phyloP scores from a whole-genome alignment of 192 early-diverging fungal species.

The Paraglomus occultum region DNA sequence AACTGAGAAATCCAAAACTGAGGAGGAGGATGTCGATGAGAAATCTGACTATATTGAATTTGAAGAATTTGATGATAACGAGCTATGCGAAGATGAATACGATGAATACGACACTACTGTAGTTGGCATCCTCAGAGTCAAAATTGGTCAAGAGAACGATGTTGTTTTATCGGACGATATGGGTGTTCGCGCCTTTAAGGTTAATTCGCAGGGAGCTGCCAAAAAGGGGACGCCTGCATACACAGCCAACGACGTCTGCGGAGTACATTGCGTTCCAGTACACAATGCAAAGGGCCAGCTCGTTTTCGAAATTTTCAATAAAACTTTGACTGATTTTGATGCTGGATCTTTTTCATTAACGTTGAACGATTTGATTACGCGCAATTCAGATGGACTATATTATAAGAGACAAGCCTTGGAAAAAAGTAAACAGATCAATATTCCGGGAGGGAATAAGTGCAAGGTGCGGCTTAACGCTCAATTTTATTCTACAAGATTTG shows the following conservation, averaged over 20 bases:
- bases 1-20: not conserved
- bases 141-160: not conserved
- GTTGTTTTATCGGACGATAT: not conserved
- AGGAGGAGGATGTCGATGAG: not conserved
- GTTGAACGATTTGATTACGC: not conserved
- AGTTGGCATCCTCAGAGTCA: conserved; percentile 15
- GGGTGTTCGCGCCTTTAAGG: conserved; percentile 1
- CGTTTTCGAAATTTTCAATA: conserved; percentile 11
- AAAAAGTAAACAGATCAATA: not conserved
- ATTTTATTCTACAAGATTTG: not conserved
- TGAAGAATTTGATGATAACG: not conserved
- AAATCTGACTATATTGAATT: not conserved
- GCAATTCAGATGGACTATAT: not conserved
- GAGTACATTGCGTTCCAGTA: conserved; percentile 21
- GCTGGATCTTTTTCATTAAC: not conserved
- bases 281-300: conserved; percentile 1
- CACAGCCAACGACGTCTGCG: not conserved
- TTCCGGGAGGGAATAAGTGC: not conserved
- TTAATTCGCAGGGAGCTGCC: not conserved
- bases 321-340: not conserved
- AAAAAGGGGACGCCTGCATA: too few species aligned
- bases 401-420: not conserved
- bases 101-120: too few species aligned
- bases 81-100: too few species aligned
- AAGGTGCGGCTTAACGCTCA: not conserved